phyloP scores from a whole-genome alignment of 179 eudicot species.

The Silene coronaria region DNA sequence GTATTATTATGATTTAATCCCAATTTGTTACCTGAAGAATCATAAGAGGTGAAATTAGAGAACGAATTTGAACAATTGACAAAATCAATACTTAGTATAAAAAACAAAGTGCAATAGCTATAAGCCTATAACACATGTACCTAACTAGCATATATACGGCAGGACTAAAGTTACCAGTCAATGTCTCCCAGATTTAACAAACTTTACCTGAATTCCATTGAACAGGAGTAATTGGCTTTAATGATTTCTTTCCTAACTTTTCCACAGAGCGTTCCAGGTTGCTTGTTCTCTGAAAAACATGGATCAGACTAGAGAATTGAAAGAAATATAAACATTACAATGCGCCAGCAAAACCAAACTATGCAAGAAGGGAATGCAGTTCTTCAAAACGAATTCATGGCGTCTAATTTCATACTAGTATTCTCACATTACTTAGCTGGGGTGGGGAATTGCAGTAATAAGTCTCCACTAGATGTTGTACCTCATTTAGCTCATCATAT shows the following conservation, averaged over 20 bases:
- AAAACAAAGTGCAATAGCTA: not conserved
- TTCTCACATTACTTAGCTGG: not conserved
- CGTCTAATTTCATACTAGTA: not conserved
- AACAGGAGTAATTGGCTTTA: conserved; percentile 20
- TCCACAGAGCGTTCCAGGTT: conserved; percentile 37
- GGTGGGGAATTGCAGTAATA: not conserved
- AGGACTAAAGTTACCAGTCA: not conserved
- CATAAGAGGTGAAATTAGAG: not conserved
- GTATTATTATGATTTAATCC: conserved; percentile 13
- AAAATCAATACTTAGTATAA: not conserved
- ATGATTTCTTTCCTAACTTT: conserved; percentile 25
- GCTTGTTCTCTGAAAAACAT: conserved; percentile 40
- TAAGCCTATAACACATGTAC: not conserved
- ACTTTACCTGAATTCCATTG: conserved; percentile 28
- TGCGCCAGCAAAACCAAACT: not conserved
- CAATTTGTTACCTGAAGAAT: conserved; percentile 34
- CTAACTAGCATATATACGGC: conserved; percentile 8
- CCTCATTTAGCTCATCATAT: conserved; percentile 50
- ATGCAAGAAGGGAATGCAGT: not conserved
- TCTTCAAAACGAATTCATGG: not conserved
- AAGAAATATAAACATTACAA: conserved; percentile 10
- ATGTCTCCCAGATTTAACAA: conserved; percentile 11
- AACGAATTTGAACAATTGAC: conserved; percentile 1
- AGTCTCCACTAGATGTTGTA: not conserved
- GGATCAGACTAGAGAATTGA: conserved; percentile 13